phyloP scores from a whole-genome alignment of 768 basidiomycete species.

The Harrya chromipes region DNA sequence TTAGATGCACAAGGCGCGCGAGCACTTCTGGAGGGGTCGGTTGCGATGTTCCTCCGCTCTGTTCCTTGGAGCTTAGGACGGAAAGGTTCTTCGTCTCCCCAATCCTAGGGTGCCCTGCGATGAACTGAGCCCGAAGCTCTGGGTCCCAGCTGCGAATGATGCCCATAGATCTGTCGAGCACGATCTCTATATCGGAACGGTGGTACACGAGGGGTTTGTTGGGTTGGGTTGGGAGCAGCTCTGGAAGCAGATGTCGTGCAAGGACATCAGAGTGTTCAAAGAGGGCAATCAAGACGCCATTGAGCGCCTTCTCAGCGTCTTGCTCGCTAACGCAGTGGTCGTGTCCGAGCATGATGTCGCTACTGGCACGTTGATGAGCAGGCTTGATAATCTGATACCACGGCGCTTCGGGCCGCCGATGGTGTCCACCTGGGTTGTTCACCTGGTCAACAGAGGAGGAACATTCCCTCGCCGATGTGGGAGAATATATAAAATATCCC shows the following conservation, averaged over 20 bases:
- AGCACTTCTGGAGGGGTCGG: conserved; percentile 75
- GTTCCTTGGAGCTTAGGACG: conserved; percentile 74
- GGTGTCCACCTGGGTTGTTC: not conserved
- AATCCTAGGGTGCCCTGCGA: conserved; percentile 86
- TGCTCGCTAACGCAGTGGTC: not conserved
- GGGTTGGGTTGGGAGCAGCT: conserved; percentile 37
- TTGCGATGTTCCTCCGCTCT: conserved; percentile 45
- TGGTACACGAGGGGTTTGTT: conserved; percentile 15
- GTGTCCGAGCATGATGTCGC: no score
- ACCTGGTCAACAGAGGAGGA: conserved; percentile 6
- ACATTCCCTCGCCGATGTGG: not conserved
- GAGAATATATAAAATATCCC: conserved; percentile 5
- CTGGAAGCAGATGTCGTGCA: conserved; percentile 49
- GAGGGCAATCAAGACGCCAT: conserved; percentile 38
- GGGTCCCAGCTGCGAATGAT: conserved; percentile 53
- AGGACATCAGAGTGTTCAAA: conserved; percentile 72
- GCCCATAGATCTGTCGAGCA: conserved; percentile 54
- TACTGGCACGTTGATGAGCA: no score
- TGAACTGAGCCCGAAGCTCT: conserved; percentile 55
- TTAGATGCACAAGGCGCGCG: conserved; percentile 68
- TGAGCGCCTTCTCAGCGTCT: conserved; percentile 24
- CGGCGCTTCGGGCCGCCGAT: not conserved
- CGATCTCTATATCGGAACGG: conserved; percentile 43
- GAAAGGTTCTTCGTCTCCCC: conserved; percentile 79
- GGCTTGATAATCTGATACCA: no score